Base-by-base conservation (phyloP, 495 filamentous ascomycete species). In the Chlorociboria aeruginascens region DNA sequence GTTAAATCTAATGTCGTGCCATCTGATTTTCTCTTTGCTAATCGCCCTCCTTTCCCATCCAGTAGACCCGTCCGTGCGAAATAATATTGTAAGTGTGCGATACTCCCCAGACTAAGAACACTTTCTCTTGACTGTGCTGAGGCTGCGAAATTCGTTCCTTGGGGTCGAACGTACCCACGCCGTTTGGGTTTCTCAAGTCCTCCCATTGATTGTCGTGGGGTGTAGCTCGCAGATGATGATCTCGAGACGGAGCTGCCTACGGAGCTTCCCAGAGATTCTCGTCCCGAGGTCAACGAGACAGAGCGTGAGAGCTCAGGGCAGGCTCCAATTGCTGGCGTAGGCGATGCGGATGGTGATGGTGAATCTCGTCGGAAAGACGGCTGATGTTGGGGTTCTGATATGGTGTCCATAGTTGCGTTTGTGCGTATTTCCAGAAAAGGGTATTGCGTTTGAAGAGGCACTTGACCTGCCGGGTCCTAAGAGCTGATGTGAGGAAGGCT, bases 71-170 rank as follows among this genome's bases (percentile, higher is more conserved):
- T 98, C 43, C 93, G 74, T 33, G 92, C 90, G 63, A 98, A 98
- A 63, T 97, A 98, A 63, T 98, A 95, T 59, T 98, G 92, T 55
- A 98, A 67, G 67, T 98, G 92, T 40, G 89, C 87, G 56, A 98
- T 98, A 60, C 89, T 95, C 20, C 92, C 92, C 51, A 98, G 66
- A 60, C 85, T 95, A 74, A 96, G 80, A 46, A 98, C 92, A 56
- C 88, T 95, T 52, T 97, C 89, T 49, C 92, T 72, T 38, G 86
- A 83, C 53, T 78, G 78, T 43, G 92, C 92, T 32, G 92, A 97
- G 29, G 82, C 82, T 9, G 92, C 84, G 63, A 98, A 98, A 56
- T 86, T 77, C 32, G 85, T 95, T 28, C 82, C 86, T 63, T 89
- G 85, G 0, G 93, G 89, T 43, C 92, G 82, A 63, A 94, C 84